Evolutionary conservation across 2,329 filamentous ascomycete genomes (phyloP).

Genomic region (Cladophialophora chaetospira): DNA sequence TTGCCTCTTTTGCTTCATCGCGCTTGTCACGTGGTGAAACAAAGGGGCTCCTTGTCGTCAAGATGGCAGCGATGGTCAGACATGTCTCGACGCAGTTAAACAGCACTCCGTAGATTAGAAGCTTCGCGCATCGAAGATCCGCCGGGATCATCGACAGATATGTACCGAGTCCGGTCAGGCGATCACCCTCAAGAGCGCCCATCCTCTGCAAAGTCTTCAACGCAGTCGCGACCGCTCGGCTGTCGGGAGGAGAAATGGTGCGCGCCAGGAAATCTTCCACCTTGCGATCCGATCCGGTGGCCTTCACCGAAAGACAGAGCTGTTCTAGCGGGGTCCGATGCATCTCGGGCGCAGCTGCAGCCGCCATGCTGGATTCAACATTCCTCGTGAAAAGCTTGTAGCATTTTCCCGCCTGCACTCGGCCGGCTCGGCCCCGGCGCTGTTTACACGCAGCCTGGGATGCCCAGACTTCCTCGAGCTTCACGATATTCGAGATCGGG

Average conservation of each 20-base stretch:
- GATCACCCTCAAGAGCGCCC: conserved; percentile 77
- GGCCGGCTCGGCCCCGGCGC: conserved; percentile 85
- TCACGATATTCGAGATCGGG: conserved; percentile 87
- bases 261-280: conserved; percentile 79
- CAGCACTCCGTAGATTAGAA: conserved; percentile 92
- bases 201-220: conserved; percentile 77
- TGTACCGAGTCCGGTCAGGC: conserved; percentile 84
- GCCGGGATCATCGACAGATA: conserved; percentile 95
- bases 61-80: conserved; percentile 83
- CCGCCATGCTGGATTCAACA: conserved; percentile 79
- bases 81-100: conserved; percentile 90
- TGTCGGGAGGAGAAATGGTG: conserved; percentile 86
- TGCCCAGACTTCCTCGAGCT: conserved; percentile 92
- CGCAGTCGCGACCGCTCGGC: conserved; percentile 81
- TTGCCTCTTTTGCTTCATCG: conserved; percentile 76
- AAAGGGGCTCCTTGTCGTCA: conserved; percentile 83
- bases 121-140: conserved; percentile 87
- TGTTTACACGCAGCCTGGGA: conserved; percentile 94
- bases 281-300: conserved; percentile 76
- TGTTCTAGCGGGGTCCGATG: conserved; percentile 90
- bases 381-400: conserved; percentile 93
- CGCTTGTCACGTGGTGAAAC: conserved; percentile 79
- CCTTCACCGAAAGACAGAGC: conserved; percentile 88
- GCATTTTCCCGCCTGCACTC: conserved; percentile 86
- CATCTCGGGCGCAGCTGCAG: conserved; percentile 90